Percentiles rank a stretch among this genome's conserved stretches.
These are phyloP conservation scores for Penicillium sp. DNA, from an alignment of 2,329 filamentous ascomycete genomes.

Conservation along the genomic window DNA sequence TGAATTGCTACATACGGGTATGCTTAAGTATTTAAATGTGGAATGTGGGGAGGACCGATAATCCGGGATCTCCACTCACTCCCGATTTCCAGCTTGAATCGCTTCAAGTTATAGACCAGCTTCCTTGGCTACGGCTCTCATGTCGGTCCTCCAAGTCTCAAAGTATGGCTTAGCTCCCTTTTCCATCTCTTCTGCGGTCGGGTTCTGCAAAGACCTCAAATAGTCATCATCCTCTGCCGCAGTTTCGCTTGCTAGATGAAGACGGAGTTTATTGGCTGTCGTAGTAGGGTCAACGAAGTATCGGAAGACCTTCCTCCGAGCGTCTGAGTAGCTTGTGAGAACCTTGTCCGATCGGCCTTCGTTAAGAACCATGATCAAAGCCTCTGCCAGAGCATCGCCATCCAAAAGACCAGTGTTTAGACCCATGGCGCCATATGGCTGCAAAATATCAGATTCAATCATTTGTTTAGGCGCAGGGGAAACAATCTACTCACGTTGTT, in stretches of 20 bases:
- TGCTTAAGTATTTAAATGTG: background rate
- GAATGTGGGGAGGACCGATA: background rate
- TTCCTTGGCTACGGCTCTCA: background rate
- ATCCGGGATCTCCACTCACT: background rate
- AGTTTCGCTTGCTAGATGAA: background rate
- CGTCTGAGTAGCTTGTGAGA: background rate
- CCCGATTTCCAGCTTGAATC: background rate
- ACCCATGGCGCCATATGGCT: background rate
- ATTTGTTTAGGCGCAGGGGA: background rate
- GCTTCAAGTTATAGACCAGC: background rate
- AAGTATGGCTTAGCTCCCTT: background rate
- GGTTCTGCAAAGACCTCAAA: background rate
- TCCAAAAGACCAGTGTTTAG: background rate
- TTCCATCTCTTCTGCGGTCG: background rate
- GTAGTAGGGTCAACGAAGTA: background rate
- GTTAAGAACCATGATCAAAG: background rate
- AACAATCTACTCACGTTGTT: background rate
- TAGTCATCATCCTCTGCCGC: background rate
- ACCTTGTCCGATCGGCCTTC: background rate
- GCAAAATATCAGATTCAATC: background rate
- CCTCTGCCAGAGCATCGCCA: background rate
- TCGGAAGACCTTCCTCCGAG: background rate
- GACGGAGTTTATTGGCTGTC: background rate
- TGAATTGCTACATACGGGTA: background rate
- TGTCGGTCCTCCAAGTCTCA: background rate